Evolutionary conservation across 208 protist species (phyloP).

Genomic region (Naegleria gruberi): DNA sequence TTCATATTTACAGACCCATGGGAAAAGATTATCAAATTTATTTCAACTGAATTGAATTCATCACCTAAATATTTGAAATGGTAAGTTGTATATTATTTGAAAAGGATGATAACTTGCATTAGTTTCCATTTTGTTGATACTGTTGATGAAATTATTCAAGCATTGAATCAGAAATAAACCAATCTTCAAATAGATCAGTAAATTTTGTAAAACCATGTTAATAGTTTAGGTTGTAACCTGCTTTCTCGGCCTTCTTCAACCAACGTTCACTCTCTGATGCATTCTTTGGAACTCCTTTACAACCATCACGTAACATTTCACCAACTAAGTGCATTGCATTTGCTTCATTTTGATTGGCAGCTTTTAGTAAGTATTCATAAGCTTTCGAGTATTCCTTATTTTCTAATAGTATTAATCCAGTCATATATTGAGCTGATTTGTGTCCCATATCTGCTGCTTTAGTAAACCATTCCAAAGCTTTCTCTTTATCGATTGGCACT

Average conservation of each 20-base stretch:
- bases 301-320: too few relatives aligned
- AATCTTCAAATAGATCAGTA: too few relatives aligned
- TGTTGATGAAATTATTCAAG: neutral
- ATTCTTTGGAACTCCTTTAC: too few relatives aligned
- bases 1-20: neutral
- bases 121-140: neutral
- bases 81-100: neutral
- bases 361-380: too few relatives aligned
- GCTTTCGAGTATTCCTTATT: too few relatives aligned
- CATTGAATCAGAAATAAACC: neutral
- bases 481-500: neutral
- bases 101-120: neutral
- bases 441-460: neutral
- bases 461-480: neutral
- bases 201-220: too few relatives aligned
- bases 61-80: neutral
- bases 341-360: too few relatives aligned
- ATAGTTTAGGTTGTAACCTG: too few relatives aligned
- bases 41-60: neutral
- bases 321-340: too few relatives aligned
- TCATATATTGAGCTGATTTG: neutral
- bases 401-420: too few relatives aligned
- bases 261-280: too few relatives aligned
- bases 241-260: too few relatives aligned
- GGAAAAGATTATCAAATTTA: neutral